These are phyloP conservation scores for Iberis pinnata DNA, from an alignment of 345 rosid genomes.

Conservation along the genomic window DNA sequence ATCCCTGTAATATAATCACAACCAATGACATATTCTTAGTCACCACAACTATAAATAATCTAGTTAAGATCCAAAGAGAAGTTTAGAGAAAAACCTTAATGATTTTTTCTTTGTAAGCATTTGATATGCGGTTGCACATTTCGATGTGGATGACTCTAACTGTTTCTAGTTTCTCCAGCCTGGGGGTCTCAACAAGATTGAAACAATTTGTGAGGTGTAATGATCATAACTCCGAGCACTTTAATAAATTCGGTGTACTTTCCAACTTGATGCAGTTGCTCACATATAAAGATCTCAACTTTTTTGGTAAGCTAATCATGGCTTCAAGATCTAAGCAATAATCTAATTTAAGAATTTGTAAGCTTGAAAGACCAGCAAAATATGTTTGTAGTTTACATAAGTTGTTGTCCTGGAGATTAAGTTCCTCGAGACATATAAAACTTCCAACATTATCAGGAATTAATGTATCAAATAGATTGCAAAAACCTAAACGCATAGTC, in stretches of 20 bases:
- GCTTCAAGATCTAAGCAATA: slow-evolving; percentile 17
- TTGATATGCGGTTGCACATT: slow-evolving; percentile 16
- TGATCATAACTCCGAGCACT: slow-evolving; percentile 1
- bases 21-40: no score
- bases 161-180: slow-evolving; percentile 10
- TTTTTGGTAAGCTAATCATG: slow-evolving; percentile 19
- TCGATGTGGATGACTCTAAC: slow-evolving; percentile 21
- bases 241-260: slow-evolving; percentile 14
- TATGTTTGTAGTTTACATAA: slow-evolving; percentile 1
- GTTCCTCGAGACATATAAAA: slow-evolving; percentile 9
- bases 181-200: slow-evolving; percentile 4
- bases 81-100: slow-evolving; percentile 22
- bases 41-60: neutral
- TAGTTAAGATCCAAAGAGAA: no score
- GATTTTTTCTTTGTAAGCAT: neutral
- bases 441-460: neutral
- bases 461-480: slow-evolving; percentile 16
- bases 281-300: neutral
- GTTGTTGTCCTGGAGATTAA: slow-evolving; percentile 13
- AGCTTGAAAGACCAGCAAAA: neutral
- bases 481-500: slow-evolving; percentile 6
- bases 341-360: slow-evolving; percentile 10
- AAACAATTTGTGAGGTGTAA: slow-evolving; percentile 8
- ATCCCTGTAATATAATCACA: neutral
- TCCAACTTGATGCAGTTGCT: slow-evolving; percentile 6